A percentile compares a stretch with the other conserved stretches of the same genome.
Evolutionary conservation across 495 filamentous ascomycete species (phyloP).

Genomic region (Penicillium bialowiezense): DNA sequence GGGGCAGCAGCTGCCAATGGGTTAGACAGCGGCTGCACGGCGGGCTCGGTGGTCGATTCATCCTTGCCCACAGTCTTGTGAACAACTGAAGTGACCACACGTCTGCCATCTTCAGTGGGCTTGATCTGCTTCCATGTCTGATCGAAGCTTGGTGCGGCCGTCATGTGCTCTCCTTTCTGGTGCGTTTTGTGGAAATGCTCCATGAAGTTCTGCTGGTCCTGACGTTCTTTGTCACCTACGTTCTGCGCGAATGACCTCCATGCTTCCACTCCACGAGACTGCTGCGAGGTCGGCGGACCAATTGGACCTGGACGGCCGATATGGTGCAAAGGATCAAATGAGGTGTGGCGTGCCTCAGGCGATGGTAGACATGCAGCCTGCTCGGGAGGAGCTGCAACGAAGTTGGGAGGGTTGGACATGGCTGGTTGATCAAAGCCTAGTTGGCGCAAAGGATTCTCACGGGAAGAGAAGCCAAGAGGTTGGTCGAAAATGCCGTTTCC

Average conservation of each 20-base stretch:
- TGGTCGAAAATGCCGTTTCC: conserved; percentile 79
- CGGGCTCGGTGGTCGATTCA: conserved; percentile 13
- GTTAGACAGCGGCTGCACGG: conserved; percentile 18
- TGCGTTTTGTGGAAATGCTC: conserved; percentile 51
- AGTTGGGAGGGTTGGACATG: conserved; percentile 32
- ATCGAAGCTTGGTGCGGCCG: conserved; percentile 33
- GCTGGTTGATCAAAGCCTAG: conserved; percentile 38
- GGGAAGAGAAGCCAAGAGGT: conserved; percentile 48
- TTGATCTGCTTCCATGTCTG: conserved; percentile 63
- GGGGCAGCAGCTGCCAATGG: conserved; percentile 28
- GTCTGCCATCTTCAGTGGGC: conserved; percentile 31
- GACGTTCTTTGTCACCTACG: conserved; percentile 41
- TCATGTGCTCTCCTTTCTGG: background rate
- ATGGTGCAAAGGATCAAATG: conserved; percentile 37
- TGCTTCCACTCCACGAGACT: conserved; percentile 31
- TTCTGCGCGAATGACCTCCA: conserved; percentile 51
- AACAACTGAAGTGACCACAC: conserved; percentile 37
- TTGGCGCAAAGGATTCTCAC: conserved; percentile 39
- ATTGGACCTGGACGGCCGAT: conserved; percentile 49
- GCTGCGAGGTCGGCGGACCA: conserved; percentile 47
- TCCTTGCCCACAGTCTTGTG: conserved; percentile 21
- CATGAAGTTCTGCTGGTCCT: conserved; percentile 34
- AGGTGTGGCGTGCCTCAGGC: conserved; percentile 34
- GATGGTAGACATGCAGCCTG: conserved; percentile 33
- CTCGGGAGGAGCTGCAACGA: conserved; percentile 36